phyloP scores from a whole-genome alignment of 1,284 basidiomycete species.

The Coriolopsis trogii region DNA sequence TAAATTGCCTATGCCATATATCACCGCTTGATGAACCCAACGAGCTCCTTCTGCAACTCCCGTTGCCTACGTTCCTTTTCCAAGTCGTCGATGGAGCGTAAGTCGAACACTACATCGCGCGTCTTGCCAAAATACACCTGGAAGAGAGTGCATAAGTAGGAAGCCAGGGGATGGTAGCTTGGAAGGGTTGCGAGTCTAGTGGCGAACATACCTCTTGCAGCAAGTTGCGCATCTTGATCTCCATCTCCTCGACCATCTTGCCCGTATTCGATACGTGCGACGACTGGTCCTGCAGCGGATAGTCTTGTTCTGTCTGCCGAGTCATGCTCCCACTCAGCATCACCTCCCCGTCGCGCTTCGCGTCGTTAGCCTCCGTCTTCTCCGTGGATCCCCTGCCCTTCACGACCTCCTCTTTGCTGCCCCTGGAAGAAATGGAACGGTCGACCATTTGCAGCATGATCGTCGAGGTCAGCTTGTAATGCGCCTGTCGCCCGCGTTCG shows the following conservation, averaged over 20 bases:
- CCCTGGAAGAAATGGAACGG: slow-evolving; percentile 39
- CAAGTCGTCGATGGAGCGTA: slow-evolving; percentile 86
- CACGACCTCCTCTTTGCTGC: slow-evolving; percentile 39
- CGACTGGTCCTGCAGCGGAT: slow-evolving; percentile 73
- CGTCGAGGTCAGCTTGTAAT: slow-evolving; percentile 97
- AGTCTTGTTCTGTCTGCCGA: slow-evolving; percentile 89
- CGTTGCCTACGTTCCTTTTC: slow-evolving; percentile 83
- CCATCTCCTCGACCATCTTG: slow-evolving; percentile 97
- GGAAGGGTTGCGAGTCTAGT: neutral
- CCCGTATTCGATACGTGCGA: slow-evolving; percentile 94
- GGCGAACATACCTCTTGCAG: slow-evolving; percentile 72
- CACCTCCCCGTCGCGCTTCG: slow-evolving; percentile 74
- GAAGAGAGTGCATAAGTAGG: neutral
- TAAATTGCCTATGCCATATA: neutral
- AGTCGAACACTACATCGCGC: slow-evolving; percentile 89
- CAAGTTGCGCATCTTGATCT: slow-evolving; percentile 97
- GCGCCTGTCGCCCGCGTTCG: slow-evolving; percentile 88
- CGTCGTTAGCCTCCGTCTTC: slow-evolving; percentile 42
- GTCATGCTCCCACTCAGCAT: slow-evolving; percentile 96
- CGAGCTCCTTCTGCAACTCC: slow-evolving; percentile 92
- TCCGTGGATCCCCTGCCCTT: slow-evolving; percentile 36
- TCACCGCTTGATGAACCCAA: slow-evolving; percentile 83
- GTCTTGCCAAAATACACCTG: slow-evolving; percentile 99
- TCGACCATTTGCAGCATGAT: slow-evolving; percentile 94
- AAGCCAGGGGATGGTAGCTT: no score